These are phyloP conservation scores for Arthrobotrys pseudoclavata DNA, from an alignment of 2,329 filamentous ascomycete species.

Conservation along the genomic window DNA sequence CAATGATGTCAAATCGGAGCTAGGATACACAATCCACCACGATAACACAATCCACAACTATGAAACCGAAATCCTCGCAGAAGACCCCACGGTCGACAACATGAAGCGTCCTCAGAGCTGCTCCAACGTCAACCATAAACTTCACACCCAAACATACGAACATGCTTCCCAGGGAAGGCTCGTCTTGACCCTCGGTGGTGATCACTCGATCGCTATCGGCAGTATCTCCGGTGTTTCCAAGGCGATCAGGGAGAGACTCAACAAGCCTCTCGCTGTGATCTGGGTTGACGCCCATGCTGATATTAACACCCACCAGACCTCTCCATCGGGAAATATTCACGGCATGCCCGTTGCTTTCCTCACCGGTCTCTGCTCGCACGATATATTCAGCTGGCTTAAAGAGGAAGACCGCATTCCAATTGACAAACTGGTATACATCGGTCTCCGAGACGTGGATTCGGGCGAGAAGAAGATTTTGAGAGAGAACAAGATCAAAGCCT, in stretches of 20 bases:
- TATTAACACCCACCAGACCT: slow-evolving; percentile 95
- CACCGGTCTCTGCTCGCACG: slow-evolving; percentile 80
- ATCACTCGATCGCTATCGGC: slow-evolving; percentile 96
- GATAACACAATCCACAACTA: slow-evolving; percentile 87
- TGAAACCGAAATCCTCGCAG: slow-evolving; percentile 77
- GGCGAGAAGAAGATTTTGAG: slow-evolving; percentile 92
- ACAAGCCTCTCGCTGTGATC: slow-evolving; percentile 89
- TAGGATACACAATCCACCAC: slow-evolving; percentile 88
- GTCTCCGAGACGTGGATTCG: slow-evolving; percentile 90
- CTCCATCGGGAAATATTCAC: slow-evolving; percentile 92
- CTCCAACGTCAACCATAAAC: slow-evolving; percentile 83
- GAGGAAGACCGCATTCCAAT: slow-evolving; percentile 78
- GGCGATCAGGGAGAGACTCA: slow-evolving; percentile 85
- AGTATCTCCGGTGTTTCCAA: slow-evolving; percentile 88
- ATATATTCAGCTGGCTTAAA: slow-evolving; percentile 90
- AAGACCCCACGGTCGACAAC: slow-evolving; percentile 78
- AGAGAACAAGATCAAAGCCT: slow-evolving; percentile 92
- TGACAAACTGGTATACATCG: slow-evolving; percentile 96
- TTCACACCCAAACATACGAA: slow-evolving; percentile 86
- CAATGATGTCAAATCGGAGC: slow-evolving; percentile 82
- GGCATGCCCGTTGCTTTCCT: slow-evolving; percentile 97
- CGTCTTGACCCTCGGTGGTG: slow-evolving; percentile 92
- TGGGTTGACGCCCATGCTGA: slow-evolving; percentile 99
- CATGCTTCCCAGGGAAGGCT: slow-evolving; percentile 86
- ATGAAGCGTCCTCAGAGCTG: slow-evolving; percentile 96